Conservation (phyloP, 1,284 basidiomycete genomes). For the Wolfiporia cocos region DNA sequence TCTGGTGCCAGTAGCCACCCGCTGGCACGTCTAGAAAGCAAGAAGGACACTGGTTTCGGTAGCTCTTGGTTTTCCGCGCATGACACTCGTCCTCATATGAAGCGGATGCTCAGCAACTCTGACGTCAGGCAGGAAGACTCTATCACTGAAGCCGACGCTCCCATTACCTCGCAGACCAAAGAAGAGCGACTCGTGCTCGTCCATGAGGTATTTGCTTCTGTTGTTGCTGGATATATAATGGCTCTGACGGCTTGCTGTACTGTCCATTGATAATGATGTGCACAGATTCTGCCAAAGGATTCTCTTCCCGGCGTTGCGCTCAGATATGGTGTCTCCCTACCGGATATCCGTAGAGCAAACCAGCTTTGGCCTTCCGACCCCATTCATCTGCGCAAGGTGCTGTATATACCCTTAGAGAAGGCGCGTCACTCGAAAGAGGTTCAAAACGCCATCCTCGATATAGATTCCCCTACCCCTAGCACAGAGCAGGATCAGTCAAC, state of each 20-base stretch:
- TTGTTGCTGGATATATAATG: background rate
- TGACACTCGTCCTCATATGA: slow-evolving; percentile 27
- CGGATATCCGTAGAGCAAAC: slow-evolving; percentile 81
- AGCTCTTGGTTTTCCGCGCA: slow-evolving; percentile 12
- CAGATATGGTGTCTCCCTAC: slow-evolving; percentile 79
- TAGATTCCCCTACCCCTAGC: background rate
- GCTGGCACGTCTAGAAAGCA: slow-evolving; percentile 10
- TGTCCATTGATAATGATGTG: too few species aligned
- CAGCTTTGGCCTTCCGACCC: slow-evolving; percentile 89
- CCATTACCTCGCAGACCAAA: slow-evolving; percentile 11
- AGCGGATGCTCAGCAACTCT: slow-evolving; percentile 21
- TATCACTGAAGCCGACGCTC: background rate
- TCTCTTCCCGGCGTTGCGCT: slow-evolving; percentile 82
- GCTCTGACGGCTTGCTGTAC: too few species aligned
- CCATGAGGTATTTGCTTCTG: slow-evolving; percentile 38
- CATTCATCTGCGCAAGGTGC: slow-evolving; percentile 76
- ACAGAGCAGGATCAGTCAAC: background rate
- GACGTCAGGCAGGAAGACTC: slow-evolving; percentile 1
- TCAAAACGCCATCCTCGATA: slow-evolving; percentile 7
- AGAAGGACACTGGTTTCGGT: slow-evolving; percentile 10
- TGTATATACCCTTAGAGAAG: slow-evolving; percentile 69
- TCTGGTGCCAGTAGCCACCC: slow-evolving; percentile 11
- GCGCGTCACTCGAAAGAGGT: slow-evolving; percentile 26
- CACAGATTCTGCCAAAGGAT: slow-evolving; percentile 65
- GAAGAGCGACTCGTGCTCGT: slow-evolving; percentile 47